Evolutionary conservation across 2,329 filamentous ascomycete species (phyloP).

Genomic region (Teratosphaeria destructans): DNA sequence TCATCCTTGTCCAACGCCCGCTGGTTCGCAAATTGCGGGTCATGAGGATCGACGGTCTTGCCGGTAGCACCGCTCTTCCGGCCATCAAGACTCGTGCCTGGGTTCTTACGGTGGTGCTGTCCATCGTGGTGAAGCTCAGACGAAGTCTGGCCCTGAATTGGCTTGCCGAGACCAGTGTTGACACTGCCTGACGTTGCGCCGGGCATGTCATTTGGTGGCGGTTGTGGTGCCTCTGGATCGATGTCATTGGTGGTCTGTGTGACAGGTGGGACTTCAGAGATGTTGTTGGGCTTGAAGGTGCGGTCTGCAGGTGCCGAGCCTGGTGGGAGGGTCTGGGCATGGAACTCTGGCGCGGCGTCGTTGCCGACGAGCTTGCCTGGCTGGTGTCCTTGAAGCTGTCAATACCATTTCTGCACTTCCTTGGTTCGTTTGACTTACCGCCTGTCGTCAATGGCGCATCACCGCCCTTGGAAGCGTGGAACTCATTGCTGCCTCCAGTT

Average conservation of each 20-base stretch:
- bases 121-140: constrained; percentile 40
- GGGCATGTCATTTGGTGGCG: constrained; percentile 37
- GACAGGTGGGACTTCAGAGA: constrained; percentile 28
- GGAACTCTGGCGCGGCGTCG: constrained; percentile 52
- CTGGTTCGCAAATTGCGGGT: constrained; percentile 27
- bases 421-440: constrained; percentile 33
- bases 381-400: constrained; percentile 43
- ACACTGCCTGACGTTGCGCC: constrained; percentile 45
- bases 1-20: constrained; percentile 29
- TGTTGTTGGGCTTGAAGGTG: constrained; percentile 36
- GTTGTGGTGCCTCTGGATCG: constrained; percentile 31
- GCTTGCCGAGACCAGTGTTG: constrained; percentile 44
- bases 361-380: constrained; percentile 51
- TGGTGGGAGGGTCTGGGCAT: constrained; percentile 48
- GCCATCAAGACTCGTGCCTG: constrained; percentile 14
- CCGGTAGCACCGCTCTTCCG: neutral
- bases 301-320: constrained; percentile 50
- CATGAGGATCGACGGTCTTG: constrained; percentile 19
- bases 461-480: constrained; percentile 41
- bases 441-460: constrained; percentile 44
- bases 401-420: neutral
- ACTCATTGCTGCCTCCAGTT: constrained; percentile 41
- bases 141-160: constrained; percentile 39
- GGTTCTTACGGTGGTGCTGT: constrained; percentile 31
- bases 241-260: constrained; percentile 30